Percentiles rank a stretch among this genome's conserved stretches.
phyloP scores from a whole-genome alignment of 176 grass and related monocot species.

The Areca catechu region DNA sequence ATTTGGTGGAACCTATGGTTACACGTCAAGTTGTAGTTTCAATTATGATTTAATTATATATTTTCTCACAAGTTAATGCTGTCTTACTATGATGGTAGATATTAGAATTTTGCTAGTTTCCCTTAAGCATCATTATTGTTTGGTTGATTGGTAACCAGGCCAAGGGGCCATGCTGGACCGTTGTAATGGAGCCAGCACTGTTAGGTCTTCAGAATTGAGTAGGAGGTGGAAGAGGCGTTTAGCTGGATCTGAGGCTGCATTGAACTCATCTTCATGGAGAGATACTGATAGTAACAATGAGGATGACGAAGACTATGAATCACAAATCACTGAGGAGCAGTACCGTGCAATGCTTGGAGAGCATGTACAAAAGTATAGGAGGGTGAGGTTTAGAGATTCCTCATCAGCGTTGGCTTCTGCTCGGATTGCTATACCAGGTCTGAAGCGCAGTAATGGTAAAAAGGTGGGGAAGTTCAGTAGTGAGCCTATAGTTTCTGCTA shows the following conservation, averaged over 20 bases:
- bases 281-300: conserved; percentile 39
- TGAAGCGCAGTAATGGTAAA: conserved; percentile 37
- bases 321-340: conserved; percentile 70
- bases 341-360: conserved; percentile 89
- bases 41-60: conserved; percentile 15
- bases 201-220: conserved; percentile 37
- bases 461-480: conserved; percentile 29
- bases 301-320: conserved; percentile 42
- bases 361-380: conserved; percentile 72
- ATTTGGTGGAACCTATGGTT: no score
- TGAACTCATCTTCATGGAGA: conserved; percentile 7
- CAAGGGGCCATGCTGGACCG: conserved; percentile 44
- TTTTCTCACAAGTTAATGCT: not conserved
- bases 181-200: conserved; percentile 41
- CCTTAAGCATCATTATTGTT: not conserved
- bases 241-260: conserved; percentile 15
- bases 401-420: conserved; percentile 40
- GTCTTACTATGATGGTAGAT: no score
- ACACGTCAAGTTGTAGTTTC: not conserved
- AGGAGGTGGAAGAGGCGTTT: conserved; percentile 39
- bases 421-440: conserved; percentile 11
- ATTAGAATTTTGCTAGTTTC: not conserved
- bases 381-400: conserved; percentile 43
- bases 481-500: conserved; percentile 26
- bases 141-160: conserved; percentile 17